Evolutionary conservation across 768 basidiomycete species (phyloP).

Genomic region (Boletus subparvulus): DNA sequence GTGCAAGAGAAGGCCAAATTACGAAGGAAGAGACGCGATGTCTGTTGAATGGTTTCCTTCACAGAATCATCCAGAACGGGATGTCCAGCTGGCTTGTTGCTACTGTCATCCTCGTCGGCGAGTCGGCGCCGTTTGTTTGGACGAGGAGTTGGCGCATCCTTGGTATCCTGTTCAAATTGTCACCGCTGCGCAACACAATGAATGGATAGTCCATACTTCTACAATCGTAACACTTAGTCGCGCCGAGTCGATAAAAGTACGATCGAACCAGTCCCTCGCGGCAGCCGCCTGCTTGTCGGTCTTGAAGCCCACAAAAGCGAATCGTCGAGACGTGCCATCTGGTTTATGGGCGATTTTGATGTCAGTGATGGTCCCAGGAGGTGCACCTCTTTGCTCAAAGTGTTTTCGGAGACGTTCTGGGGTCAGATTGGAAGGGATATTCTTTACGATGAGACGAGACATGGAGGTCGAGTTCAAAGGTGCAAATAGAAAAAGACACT

Average conservation of each 20-base stretch:
- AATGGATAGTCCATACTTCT: constrained; percentile 47
- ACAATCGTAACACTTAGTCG: constrained; percentile 74
- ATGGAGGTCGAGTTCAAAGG: constrained; percentile 35
- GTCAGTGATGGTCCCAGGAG: constrained; percentile 78
- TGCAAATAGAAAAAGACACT: background rate
- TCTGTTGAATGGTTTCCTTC: constrained; percentile 60
- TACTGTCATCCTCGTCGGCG: constrained; percentile 48
- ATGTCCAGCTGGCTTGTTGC: constrained; percentile 7
- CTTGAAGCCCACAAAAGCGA: constrained; percentile 93
- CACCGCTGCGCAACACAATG: constrained; percentile 2
- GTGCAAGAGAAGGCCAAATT: constrained; percentile 89
- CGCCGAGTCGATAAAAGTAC: constrained; percentile 78
- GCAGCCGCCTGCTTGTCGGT: constrained; percentile 68
- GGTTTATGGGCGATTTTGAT: constrained; percentile 73
- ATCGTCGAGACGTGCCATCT: constrained; percentile 79
- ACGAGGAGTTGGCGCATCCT: constrained; percentile 63
- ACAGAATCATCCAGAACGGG: constrained; percentile 31
- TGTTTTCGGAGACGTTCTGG: constrained; percentile 63
- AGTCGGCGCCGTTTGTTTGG: constrained; percentile 70
- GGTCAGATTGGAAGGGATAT: constrained; percentile 69
- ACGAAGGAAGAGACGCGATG: constrained; percentile 86
- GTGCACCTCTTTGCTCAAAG: constrained; percentile 61
- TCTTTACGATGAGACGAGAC: constrained; percentile 85
- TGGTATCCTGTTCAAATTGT: constrained; percentile 51
- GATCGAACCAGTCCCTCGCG: constrained; percentile 83